phyloP scores from a whole-genome alignment of 2,329 filamentous ascomycete genomes.

The Hymenoscyphus infarciens region DNA sequence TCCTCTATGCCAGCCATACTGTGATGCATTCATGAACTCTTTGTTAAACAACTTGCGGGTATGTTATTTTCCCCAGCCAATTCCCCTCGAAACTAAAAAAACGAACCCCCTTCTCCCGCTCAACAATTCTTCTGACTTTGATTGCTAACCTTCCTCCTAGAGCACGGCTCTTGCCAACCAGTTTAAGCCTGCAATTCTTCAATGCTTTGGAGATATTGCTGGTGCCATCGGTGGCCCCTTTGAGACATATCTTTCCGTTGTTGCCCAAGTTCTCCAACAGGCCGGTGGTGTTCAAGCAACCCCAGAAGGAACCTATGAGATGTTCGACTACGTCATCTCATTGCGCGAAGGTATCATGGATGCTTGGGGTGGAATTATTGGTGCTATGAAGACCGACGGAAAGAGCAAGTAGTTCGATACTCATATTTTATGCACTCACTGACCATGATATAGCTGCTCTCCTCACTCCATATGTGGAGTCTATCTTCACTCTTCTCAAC shows the following conservation, averaged over 20 bases:
- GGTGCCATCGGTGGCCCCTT: conserved; percentile 90
- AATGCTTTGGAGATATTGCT: conserved; percentile 97
- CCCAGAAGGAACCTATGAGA: conserved; percentile 82
- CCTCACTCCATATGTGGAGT: conserved; percentile 73
- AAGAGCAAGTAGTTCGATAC: conserved; percentile 57
- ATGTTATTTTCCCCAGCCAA: conserved; percentile 35
- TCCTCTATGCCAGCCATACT: conserved; percentile 88
- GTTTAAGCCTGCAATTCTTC: conserved; percentile 96
- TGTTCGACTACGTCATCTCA: conserved; percentile 94
- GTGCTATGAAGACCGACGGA: conserved; percentile 80
- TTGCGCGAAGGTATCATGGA: conserved; percentile 98
- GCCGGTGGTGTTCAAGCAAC: conserved; percentile 78
- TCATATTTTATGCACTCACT: conserved; percentile 24
- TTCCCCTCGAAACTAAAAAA: neutral
- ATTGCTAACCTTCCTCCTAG: conserved; percentile 44
- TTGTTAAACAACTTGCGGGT: conserved; percentile 86
- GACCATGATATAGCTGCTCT: conserved; percentile 52
- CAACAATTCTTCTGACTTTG: neutral
- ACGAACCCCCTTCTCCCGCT: neutral
- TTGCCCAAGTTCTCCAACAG: conserved; percentile 91
- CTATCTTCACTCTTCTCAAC: conserved; percentile 84
- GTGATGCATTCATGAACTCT: conserved; percentile 98
- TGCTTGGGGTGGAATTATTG: conserved; percentile 95
- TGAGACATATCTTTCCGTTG: conserved; percentile 86
- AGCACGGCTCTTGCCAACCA: conserved; percentile 87